Base-by-base conservation (phyloP, 495 filamentous ascomycete genomes). In the Xylaria intraflava region DNA sequence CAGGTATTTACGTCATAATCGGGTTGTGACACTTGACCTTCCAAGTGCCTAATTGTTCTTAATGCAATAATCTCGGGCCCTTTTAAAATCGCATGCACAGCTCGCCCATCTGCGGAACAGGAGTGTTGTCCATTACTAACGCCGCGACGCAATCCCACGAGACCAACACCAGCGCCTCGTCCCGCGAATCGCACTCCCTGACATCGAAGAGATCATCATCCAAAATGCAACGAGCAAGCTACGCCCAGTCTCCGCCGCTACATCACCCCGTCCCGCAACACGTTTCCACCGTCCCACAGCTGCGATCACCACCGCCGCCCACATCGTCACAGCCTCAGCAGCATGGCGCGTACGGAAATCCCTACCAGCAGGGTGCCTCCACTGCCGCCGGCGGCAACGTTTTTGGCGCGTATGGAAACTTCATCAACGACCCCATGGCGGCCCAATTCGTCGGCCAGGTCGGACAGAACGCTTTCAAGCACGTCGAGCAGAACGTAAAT, bases 241-340 rank as follows among this genome's bases (percentile, higher is more conserved):
- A 82, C 38, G 86, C 88, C 51, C 87, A 89, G 61, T 96, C 93
- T 58, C 93, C 93, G 64, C 94, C 93, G 38, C 85, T 99, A 56
- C 93, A 99, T 72, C 93, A 99, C 69, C 93, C 93, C 24, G 91
- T 97, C 41, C 94, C 94, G 41, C 94, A 97, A 65, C 94, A 97
- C 79, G 91, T 97, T 51, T 96, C 94, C 59, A 95, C 91, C 45
- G 94, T 99, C 44, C 93, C 93, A n/a, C 91, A 96, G 74, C 86
- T 99, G 71, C 86, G 95, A 74, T 97, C 93, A 49, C 93, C 93
- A 31, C 93, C 93, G 29, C 93, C 89, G 39, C 92, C 87, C 1
- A 74, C 68, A 16, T 69, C 76, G 49, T 78, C 87, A 30, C 89
- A 90, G 68, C 83, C 86, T 41, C 83, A 86, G 49, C 79, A 82